These are phyloP conservation scores for Geosmithia morbida DNA, from an alignment of 2,329 filamentous ascomycete species.

Conservation along the genomic window DNA sequence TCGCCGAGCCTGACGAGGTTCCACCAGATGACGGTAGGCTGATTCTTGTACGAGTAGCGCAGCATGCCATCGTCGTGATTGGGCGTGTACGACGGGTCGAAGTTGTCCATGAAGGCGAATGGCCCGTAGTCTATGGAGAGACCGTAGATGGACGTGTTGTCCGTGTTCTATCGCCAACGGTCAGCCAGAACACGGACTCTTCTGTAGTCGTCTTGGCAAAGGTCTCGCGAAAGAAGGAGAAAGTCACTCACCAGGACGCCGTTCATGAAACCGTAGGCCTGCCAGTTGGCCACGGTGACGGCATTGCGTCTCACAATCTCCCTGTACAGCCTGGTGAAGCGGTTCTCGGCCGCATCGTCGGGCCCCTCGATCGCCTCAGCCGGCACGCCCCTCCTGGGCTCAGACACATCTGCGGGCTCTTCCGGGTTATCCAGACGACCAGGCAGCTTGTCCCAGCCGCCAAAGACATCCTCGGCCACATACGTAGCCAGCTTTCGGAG, in stretches of 20 bases:
- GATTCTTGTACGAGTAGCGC: slow-evolving; percentile 84
- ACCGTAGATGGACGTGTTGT: slow-evolving; percentile 87
- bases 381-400: slow-evolving; percentile 35
- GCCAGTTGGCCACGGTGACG: slow-evolving; percentile 79
- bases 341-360: slow-evolving; percentile 59
- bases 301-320: slow-evolving; percentile 81
- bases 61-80: slow-evolving; percentile 89
- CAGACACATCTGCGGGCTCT: slow-evolving; percentile 23
- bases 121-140: slow-evolving; percentile 90
- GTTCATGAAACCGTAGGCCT: slow-evolving; percentile 98
- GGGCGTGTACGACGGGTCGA: slow-evolving; percentile 86
- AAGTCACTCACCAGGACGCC: slow-evolving; percentile 61
- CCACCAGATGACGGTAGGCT: slow-evolving; percentile 97
- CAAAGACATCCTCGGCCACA: slow-evolving; percentile 74
- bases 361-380: slow-evolving; percentile 51
- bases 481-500: slow-evolving; percentile 68
- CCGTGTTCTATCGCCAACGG: slow-evolving; percentile 52
- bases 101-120: slow-evolving; percentile 95
- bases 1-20: slow-evolving; percentile 88
- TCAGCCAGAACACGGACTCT: neutral
- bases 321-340: slow-evolving; percentile 75
- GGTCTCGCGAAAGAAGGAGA: no score
- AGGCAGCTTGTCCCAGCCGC: slow-evolving; percentile 76
- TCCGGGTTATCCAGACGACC: slow-evolving; percentile 38
- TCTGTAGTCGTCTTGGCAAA: neutral